Conservation (phyloP, 768 basidiomycete genomes). For the Mycena leptocephala region DNA sequence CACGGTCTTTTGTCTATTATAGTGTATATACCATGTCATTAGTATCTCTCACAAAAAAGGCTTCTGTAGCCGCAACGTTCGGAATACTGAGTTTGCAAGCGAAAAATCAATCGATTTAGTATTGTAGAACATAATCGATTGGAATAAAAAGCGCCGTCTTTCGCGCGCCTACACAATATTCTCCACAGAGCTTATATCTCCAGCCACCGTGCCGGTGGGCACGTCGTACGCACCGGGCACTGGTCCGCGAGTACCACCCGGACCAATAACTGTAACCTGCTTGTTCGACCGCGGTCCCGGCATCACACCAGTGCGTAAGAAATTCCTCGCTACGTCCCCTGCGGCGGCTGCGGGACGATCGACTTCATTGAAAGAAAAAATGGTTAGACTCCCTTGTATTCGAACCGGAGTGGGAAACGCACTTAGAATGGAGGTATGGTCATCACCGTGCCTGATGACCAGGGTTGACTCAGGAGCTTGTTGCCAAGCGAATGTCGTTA, state of each 20-base stretch:
- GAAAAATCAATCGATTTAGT: too few relatives aligned
- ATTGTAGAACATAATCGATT: too few relatives aligned
- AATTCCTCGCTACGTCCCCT: not conserved
- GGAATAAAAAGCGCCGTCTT: too few relatives aligned
- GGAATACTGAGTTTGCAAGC: too few relatives aligned
- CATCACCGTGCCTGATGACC: constrained; percentile 31
- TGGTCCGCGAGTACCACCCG: constrained; percentile 2
- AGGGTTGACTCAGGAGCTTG: constrained; percentile 22
- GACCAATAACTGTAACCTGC: constrained; percentile 10
- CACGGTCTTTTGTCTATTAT: not conserved
- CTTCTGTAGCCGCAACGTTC: not conserved
- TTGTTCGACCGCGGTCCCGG: not conserved
- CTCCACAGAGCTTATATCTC: constrained; percentile 19
- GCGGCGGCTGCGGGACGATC: not conserved
- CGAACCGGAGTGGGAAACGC: not conserved
- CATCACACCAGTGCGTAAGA: constrained; percentile 23
- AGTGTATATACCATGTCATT: not conserved
- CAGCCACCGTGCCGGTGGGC: constrained; percentile 20
- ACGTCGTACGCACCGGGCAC: constrained; percentile 23
- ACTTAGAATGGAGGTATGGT: constrained; percentile 35
- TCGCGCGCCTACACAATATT: not conserved
- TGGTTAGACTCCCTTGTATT: not conserved
- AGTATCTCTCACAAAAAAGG: not conserved
- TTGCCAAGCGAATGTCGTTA: constrained; percentile 15
- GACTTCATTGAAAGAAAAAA: not conserved